Base-by-base conservation (phyloP, 306 rosid species). In the Vachellia pachyceras region DNA sequence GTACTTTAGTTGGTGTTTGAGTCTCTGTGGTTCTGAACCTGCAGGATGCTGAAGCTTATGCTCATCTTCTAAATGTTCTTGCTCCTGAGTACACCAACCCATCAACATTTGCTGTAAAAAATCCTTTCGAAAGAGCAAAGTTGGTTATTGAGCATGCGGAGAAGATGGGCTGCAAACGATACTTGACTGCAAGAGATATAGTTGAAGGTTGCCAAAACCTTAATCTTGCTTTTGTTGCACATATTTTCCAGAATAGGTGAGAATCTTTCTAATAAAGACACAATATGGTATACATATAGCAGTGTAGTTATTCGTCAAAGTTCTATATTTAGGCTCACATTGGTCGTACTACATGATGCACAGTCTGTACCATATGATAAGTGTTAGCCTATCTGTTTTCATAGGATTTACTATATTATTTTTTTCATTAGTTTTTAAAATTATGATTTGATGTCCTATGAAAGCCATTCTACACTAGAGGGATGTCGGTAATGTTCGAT, bases 161-260 rank as follows among this genome's bases (percentile, higher is more conserved):
- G 67, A 93, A 89, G 86, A 95, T 95, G 99, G 98, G 98, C 36
- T 91, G 98, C 91, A 95, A 90, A 82, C 79, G 98, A 85, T 95
- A 95, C 81, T 86, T 95, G 68, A 95, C 98, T 22, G 94, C 97
- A 46, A 91, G 90, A 88, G 99, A 95, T 81, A 93, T 95, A 22
- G 86, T 95, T 73, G 99, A 95, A 88, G 99, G 98, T 75, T 95
- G 98, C 46, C 98, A 98, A n/a, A 95, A 95, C 82, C 97, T 95
- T 57, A 95, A 95, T 82, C 97, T 95, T 77, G 98, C 99, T 65
- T 95, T 95, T 83, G 99, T 95, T 39, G 99, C 99, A 20, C 99
- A 93, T 81, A 83, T 95, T 76, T 95, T 95, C 88, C 98, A 95
- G 89, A 94, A 85, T 64, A 95, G 99, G 99, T 95, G 89, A 88